phyloP scores from a whole-genome alignment of 768 basidiomycete genomes.

The Polyporus arcularius region DNA sequence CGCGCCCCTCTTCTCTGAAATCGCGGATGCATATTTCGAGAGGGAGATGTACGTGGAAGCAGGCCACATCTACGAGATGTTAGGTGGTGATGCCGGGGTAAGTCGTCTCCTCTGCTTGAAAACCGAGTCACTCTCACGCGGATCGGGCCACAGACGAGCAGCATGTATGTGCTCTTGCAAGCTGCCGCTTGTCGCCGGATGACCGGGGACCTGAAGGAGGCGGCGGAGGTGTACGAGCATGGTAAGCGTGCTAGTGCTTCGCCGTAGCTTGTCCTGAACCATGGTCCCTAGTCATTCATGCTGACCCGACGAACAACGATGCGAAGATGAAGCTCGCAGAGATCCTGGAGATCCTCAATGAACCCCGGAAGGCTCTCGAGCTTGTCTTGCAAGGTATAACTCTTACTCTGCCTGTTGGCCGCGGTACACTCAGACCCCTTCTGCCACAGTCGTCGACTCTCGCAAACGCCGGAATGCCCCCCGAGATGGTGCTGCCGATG shows the following conservation, averaged over 20 bases:
- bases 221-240: conserved; percentile 81
- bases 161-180: conserved; percentile 68
- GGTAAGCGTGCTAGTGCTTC: conserved; percentile 45
- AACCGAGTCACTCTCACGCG: not conserved
- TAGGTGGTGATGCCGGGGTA: conserved; percentile 76
- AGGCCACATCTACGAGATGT: conserved; percentile 72
- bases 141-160: conserved; percentile 58
- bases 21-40: conserved; percentile 85
- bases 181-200: conserved; percentile 82
- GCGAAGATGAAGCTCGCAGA: conserved; percentile 90
- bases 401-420: not conserved
- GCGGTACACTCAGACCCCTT: not conserved
- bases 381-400: conserved; percentile 78
- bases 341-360: conserved; percentile 81
- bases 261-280: not conserved
- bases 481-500: conserved; percentile 19
- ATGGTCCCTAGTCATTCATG: conserved; percentile 57
- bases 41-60: conserved; percentile 78
- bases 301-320: conserved; percentile 76
- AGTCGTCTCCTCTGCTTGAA: not conserved
- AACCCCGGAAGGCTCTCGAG: conserved; percentile 79
- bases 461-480: conserved; percentile 24
- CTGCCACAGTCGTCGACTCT: conserved; percentile 37
- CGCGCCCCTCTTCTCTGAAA: conserved; percentile 75
- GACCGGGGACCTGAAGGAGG: conserved; percentile 72